Conservation (phyloP, 306 rosid species). For the Vachellia collinsii region DNA sequence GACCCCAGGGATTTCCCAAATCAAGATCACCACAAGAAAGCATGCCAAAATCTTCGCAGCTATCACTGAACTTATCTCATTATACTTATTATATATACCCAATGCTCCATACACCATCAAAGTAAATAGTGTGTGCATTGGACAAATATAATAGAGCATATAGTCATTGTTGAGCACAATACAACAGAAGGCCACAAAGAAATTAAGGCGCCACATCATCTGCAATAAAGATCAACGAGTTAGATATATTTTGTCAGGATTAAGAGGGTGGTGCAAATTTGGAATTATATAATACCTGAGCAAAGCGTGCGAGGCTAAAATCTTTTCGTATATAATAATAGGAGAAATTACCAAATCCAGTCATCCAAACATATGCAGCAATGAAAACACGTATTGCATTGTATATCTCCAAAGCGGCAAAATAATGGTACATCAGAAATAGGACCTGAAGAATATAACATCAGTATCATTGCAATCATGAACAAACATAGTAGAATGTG, state of each 20-base stretch:
- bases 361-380: slow-evolving; percentile 99
- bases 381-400: slow-evolving; percentile 93
- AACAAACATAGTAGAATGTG: slow-evolving; percentile 18
- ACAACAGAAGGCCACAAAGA: slow-evolving; percentile 90
- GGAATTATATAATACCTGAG: slow-evolving; percentile 67
- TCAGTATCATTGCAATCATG: slow-evolving; percentile 1
- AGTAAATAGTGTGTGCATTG: slow-evolving; percentile 98
- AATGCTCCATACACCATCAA: slow-evolving; percentile 98
- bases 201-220: slow-evolving; percentile 99
- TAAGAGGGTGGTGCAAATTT: background rate
- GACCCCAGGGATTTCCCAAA: slow-evolving; percentile 98
- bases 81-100: slow-evolving; percentile 85
- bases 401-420: slow-evolving; percentile 96
- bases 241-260: background rate
- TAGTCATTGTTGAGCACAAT: slow-evolving; percentile 92
- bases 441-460: slow-evolving; percentile 70
- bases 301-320: slow-evolving; percentile 90
- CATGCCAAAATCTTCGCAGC: slow-evolving; percentile 79
- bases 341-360: slow-evolving; percentile 99
- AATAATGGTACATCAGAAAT: slow-evolving; percentile 94
- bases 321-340: slow-evolving; percentile 93
- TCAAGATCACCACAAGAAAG: slow-evolving; percentile 87
- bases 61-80: slow-evolving; percentile 81
- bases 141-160: slow-evolving; percentile 94
- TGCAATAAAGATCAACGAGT: slow-evolving; percentile 48